A percentile compares a stretch with the other conserved stretches of the same genome.
phyloP scores from a whole-genome alignment of 2,329 filamentous ascomycete genomes.

The Aspergillus quadricinctus region DNA sequence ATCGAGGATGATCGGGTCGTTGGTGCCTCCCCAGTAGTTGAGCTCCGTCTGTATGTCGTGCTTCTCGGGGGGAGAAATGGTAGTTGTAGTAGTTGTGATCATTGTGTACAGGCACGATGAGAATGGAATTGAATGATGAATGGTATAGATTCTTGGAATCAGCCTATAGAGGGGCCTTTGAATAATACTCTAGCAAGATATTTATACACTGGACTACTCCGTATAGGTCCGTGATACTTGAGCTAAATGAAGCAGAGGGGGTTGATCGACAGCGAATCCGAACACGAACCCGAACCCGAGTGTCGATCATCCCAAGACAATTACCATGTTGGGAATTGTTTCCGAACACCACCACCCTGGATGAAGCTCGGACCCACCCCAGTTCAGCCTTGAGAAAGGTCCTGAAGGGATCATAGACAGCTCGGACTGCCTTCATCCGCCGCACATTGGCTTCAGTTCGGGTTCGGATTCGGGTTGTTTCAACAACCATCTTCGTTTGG shows the following conservation, averaged over 20 bases:
- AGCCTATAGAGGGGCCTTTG: too few relatives aligned
- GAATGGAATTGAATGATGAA: not conserved
- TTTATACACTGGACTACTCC: too few relatives aligned
- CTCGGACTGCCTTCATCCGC: constrained; percentile 27
- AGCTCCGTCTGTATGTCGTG: not conserved
- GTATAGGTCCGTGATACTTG: too few relatives aligned
- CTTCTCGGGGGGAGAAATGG: not conserved
- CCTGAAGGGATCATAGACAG: constrained; percentile 29
- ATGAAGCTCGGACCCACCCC: constrained; percentile 31
- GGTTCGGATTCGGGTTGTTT: not conserved
- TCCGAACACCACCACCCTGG: too few relatives aligned
- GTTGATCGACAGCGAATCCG: too few relatives aligned
- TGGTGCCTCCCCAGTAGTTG: not conserved
- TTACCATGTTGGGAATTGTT: too few relatives aligned
- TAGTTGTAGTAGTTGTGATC: not conserved
- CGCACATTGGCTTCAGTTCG: constrained; percentile 27
- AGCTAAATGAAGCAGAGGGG: too few relatives aligned
- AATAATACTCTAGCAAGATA: too few relatives aligned
- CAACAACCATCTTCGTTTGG: too few relatives aligned
- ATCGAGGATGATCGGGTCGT: not conserved
- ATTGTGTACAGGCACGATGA: not conserved
- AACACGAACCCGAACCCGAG: too few relatives aligned
- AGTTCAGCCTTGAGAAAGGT: constrained; percentile 31
- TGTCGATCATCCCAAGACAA: too few relatives aligned
- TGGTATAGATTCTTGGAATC: not conserved